Conservation (phyloP, 2,329 filamentous ascomycete genomes). For the Blastomyces percursus region DNA sequence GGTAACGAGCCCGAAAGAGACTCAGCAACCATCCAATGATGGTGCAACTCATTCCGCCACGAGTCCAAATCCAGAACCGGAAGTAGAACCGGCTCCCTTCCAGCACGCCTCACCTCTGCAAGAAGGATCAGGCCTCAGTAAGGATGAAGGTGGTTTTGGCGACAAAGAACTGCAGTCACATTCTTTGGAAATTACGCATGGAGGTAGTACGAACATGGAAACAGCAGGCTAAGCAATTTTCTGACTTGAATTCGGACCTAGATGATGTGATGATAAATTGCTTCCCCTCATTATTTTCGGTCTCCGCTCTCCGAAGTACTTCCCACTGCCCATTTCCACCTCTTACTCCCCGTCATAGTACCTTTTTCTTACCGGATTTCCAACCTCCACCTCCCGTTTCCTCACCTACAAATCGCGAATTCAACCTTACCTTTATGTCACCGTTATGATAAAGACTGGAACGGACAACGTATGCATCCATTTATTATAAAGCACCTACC, state of each 20-base stretch:
- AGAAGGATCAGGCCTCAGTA: slow-evolving; percentile 10
- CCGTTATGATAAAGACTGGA: not conserved
- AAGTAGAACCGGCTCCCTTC: slow-evolving; percentile 9
- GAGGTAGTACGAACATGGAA: not conserved
- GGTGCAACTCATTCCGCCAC: slow-evolving; percentile 2
- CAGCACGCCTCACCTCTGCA: not conserved
- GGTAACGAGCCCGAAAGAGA: slow-evolving; percentile 13
- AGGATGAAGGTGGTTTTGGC: slow-evolving; percentile 14
- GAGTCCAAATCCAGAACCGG: slow-evolving; percentile 7
- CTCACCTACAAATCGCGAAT: not conserved
- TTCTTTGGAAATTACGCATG: slow-evolving; percentile 21
- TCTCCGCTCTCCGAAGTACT: not conserved
- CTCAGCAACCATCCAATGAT: slow-evolving; percentile 15
- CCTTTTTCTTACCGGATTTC: not conserved
- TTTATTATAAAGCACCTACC: not conserved
- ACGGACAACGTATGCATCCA: not conserved
- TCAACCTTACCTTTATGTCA: not conserved
- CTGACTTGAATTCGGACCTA: not conserved
- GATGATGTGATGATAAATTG: not conserved
- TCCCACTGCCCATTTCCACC: not conserved
- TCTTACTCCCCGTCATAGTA: no score
- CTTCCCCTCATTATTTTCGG: not conserved
- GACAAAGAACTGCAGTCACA: slow-evolving; percentile 30
- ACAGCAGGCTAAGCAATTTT: not conserved
- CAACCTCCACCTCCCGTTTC: not conserved